A percentile compares a stretch with the other conserved stretches of the same genome.
Evolutionary conservation across 2,329 filamentous ascomycete genomes (phyloP).

Genomic region (Neonectria neomacrospora): DNA sequence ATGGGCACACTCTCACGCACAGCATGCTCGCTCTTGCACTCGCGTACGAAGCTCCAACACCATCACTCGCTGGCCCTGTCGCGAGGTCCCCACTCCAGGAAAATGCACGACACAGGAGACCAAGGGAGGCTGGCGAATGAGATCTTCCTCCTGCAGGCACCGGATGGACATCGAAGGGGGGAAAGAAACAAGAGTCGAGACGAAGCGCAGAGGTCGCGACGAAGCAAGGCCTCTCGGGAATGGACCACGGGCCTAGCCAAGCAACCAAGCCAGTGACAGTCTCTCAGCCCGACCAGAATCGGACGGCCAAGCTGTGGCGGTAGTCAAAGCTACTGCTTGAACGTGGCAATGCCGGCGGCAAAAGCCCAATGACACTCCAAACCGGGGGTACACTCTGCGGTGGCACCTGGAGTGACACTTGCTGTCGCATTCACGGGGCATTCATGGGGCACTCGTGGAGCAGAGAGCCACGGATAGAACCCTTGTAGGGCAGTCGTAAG

Average conservation of each 20-base stretch:
- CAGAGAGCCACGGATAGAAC: background rate
- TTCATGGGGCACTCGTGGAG: slow-evolving; percentile 1
- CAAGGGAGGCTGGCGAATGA: slow-evolving; percentile 36
- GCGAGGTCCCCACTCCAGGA: slow-evolving; percentile 19
- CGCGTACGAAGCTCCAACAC: slow-evolving; percentile 16
- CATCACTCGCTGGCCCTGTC: slow-evolving; percentile 33
- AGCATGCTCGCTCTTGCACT: background rate
- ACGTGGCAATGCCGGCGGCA: slow-evolving; percentile 19
- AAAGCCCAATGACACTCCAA: slow-evolving; percentile 1
- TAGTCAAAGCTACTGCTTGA: background rate
- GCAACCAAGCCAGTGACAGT: background rate
- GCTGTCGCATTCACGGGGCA: background rate
- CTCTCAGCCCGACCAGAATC: background rate
- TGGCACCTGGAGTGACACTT: background rate
- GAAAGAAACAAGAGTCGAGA: slow-evolving; percentile 11
- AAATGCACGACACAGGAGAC: slow-evolving; percentile 45
- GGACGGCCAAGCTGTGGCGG: background rate
- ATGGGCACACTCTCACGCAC: slow-evolving; percentile 1
- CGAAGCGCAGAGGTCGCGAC: background rate
- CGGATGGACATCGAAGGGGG: slow-evolving; percentile 12
- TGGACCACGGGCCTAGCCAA: slow-evolving; percentile 1
- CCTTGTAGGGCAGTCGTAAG: background rate
- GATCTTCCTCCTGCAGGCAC: slow-evolving; percentile 37
- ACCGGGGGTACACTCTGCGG: background rate
- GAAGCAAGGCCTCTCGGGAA: slow-evolving; percentile 17